These are phyloP conservation scores for Chloranthus sessilifolius DNA, from an alignment of 164 flowering plant genomes.

Conservation along the genomic window DNA sequence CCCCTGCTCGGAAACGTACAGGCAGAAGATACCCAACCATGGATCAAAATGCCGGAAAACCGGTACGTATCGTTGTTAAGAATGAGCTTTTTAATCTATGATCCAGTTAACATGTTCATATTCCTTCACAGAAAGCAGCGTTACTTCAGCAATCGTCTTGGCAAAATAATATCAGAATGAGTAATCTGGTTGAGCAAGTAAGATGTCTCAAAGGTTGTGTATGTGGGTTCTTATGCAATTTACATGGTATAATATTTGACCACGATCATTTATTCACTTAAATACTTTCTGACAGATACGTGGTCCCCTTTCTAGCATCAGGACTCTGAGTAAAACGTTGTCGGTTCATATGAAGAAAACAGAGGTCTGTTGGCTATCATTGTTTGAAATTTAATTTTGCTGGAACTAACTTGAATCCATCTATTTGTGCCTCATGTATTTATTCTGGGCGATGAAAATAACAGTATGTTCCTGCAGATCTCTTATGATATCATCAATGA, in stretches of 20 bases:
- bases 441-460: neutral
- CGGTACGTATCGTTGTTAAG: too few species aligned
- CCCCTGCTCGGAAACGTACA: too few species aligned
- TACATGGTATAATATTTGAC: neutral
- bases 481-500: slow-evolving; percentile 80
- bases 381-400: neutral
- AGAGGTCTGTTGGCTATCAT: slow-evolving; percentile 48
- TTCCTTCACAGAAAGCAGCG: slow-evolving; percentile 65
- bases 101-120: slow-evolving; percentile 10
- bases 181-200: slow-evolving; percentile 87
- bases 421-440: too few species aligned
- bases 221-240: slow-evolving; percentile 1
- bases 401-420: neutral
- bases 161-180: slow-evolving; percentile 92
- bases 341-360: slow-evolving; percentile 58
- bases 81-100: too few species aligned
- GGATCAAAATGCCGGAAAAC: too few species aligned
- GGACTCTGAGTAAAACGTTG: slow-evolving; percentile 72
- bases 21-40: too few species aligned
- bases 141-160: slow-evolving; percentile 91
- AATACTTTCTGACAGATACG: slow-evolving; percentile 52
- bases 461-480: slow-evolving; percentile 37
- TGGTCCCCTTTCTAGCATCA: slow-evolving; percentile 84
- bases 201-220: slow-evolving; percentile 13
- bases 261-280: slow-evolving; percentile 1